phyloP scores from a whole-genome alignment of 2,329 filamentous ascomycete species.

The Trichoderma aggressivum region DNA sequence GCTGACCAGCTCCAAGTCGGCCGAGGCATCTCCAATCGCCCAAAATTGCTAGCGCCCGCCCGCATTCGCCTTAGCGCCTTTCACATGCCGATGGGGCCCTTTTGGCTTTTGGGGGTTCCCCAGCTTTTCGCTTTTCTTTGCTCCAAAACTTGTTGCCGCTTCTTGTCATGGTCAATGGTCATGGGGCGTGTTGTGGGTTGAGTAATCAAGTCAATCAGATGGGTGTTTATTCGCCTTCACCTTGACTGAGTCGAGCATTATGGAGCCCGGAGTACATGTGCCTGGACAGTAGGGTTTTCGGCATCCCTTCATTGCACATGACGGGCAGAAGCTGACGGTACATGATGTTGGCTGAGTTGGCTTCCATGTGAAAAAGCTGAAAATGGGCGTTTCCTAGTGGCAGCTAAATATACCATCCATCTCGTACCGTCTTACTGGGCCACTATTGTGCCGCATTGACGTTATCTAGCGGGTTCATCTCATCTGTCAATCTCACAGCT shows the following conservation, averaged over 20 bases:
- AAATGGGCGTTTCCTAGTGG: background rate
- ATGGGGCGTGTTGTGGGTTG: background rate
- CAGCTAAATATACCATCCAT: background rate
- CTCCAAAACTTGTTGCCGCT: background rate
- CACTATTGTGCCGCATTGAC: background rate
- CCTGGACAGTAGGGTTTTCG: background rate
- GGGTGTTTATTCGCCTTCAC: background rate
- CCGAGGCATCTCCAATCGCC: constrained; percentile 33
- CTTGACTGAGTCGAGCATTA: background rate
- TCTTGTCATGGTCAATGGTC: background rate
- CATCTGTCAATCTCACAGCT: background rate
- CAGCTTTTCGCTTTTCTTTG: background rate
- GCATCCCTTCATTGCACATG: background rate
- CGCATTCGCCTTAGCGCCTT: constrained; percentile 19
- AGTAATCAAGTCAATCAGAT: background rate
- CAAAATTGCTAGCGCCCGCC: constrained; percentile 8
- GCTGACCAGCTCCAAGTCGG: constrained; percentile 24
- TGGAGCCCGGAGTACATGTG: background rate
- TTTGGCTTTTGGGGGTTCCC: background rate
- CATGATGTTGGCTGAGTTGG: background rate
- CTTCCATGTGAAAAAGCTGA: background rate
- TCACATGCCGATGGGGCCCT: constrained; percentile 17
- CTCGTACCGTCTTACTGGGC: background rate
- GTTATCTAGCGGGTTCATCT: background rate
- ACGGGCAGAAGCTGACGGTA: background rate